Evolutionary conservation across 139 green algal genomes (phyloP), one percentile per base, ranked within the genome.

Genomic region (Auxenochlorella pyrenoidosa): DNA sequence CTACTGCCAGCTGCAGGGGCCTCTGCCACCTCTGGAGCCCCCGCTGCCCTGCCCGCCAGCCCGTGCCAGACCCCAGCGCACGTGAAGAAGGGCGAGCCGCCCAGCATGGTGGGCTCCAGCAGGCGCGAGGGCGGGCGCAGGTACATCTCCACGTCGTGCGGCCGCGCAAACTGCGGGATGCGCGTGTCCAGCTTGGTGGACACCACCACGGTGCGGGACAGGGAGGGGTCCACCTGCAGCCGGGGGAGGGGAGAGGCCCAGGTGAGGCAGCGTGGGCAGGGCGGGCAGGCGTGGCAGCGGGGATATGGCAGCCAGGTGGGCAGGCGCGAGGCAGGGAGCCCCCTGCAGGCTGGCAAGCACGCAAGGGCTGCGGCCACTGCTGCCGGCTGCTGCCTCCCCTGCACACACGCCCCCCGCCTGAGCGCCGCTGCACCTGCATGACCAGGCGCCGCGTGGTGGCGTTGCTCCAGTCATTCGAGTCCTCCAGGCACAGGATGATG

Each of bases 401-500:
- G n/a, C n/a, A n/a, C n/a, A n/a, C n/a, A 26, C 75, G 40, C 75
- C 18, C 51, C 51, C 41, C 28, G 44, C 38, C 8, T 30, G 5
- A 5, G 0, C 8, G 21, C 60, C 59, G 34, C 3, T 38, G 21
- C 70, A 95, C 95, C 92, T 97, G 91, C 95, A 98, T 98, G 78
- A 99, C 97, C 24, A 98, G 88, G 3, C 94, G 90, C 10, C 97
- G 93, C 18, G 97, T 99, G 86, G 96, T 98, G 19, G 97, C 96
- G 87, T 99, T 99, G 93, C 79, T 95, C 96, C 97, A 99, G 91
- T 99, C 97, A 79, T 94, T 97, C 84, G 86, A 93, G 92, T 99
- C 97, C 92, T 99, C 97, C 60, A 99, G 88, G 89, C 97, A 99
- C 65, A 99, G 92, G 65, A 99, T 98, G 90, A 99, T 98, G 90